Percentiles rank a stretch among this genome's conserved stretches.
These are phyloP conservation scores for Polyplosphaeria fusca DNA, from an alignment of 495 filamentous ascomycete genomes.

Conservation along the genomic window DNA sequence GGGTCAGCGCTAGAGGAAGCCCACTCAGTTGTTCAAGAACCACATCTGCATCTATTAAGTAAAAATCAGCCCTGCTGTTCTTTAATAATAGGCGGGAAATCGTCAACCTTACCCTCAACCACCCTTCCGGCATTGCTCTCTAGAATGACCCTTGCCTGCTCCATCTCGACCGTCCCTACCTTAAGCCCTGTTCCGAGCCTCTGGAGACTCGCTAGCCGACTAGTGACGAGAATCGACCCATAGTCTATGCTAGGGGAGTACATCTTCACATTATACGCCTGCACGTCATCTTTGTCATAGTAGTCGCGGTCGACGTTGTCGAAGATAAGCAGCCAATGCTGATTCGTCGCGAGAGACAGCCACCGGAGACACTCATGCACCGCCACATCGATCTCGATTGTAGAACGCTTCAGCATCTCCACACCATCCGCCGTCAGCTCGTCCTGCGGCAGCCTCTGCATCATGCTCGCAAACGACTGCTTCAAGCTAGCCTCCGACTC, in stretches of 20 bases:
- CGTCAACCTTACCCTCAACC: conserved; percentile 12
- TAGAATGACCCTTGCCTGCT: conserved; percentile 25
- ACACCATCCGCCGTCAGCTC: conserved; percentile 11
- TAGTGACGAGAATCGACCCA: conserved; percentile 47
- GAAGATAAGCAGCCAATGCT: conserved; percentile 40
- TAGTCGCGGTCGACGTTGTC: conserved; percentile 37
- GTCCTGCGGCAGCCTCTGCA: conserved; percentile 13
- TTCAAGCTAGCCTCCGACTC: conserved; percentile 23
- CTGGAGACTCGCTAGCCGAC: conserved; percentile 37
- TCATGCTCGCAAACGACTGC: conserved; percentile 23
- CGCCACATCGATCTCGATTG: conserved; percentile 27
- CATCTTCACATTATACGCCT: conserved; percentile 40
- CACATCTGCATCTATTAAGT: background rate
- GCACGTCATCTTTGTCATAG: conserved; percentile 11
- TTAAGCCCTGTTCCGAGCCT: conserved; percentile 14
- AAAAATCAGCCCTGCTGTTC: conserved; percentile 10
- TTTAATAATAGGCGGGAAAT: background rate
- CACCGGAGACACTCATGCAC: conserved; percentile 39
- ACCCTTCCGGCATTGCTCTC: conserved; percentile 10
- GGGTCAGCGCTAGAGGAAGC: conserved; percentile 36
- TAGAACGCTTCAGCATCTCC: background rate
- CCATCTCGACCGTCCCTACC: conserved; percentile 33
- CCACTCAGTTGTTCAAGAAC: conserved; percentile 31
- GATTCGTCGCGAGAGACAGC: conserved; percentile 37
- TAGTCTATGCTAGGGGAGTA: conserved; percentile 42